Evolutionary conservation across 495 filamentous ascomycete genomes (phyloP).

Genomic region (Annulohypoxylon bovei): DNA sequence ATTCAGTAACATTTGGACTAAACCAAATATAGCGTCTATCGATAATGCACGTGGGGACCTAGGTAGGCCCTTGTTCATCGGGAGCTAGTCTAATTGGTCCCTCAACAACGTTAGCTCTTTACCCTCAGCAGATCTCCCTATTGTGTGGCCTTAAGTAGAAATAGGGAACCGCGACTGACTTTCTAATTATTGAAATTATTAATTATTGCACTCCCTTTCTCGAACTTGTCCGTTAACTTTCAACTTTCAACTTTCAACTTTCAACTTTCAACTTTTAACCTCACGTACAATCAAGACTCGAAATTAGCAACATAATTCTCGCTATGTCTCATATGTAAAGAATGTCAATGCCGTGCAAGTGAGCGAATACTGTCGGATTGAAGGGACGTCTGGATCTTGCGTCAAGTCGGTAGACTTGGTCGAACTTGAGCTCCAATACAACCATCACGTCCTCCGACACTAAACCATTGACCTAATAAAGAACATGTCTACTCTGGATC

Average conservation of each 20-base stretch:
- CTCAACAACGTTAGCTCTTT: conserved; percentile 1
- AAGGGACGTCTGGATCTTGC: conserved; percentile 22
- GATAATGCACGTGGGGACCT: conserved; percentile 13
- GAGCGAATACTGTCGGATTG: conserved; percentile 12
- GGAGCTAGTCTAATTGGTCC: conserved; percentile 2
- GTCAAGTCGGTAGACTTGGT: conserved; percentile 7
- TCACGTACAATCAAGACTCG: neutral
- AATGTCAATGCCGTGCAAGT: conserved; percentile 23
- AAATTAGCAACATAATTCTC: neutral
- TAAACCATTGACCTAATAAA: neutral
- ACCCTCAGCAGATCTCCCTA: conserved; percentile 1
- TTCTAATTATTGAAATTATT: neutral
- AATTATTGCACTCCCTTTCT: neutral
- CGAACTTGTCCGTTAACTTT: no score
- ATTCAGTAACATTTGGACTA: no score
- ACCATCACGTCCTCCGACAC: conserved; percentile 9
- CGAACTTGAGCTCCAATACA: conserved; percentile 11
- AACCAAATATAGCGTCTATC: conserved; percentile 9
- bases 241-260: neutral
- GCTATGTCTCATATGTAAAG: neutral
- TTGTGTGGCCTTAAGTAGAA: neutral
- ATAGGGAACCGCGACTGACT: conserved; percentile 9
- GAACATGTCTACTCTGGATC: conserved; percentile 45
- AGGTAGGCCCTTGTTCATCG: neutral
- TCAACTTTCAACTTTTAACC: neutral